A percentile compares a stretch with the other conserved stretches of the same genome.
phyloP scores from a whole-genome alignment of 176 grass and related monocot genomes.

The Eleusine coracana region DNA sequence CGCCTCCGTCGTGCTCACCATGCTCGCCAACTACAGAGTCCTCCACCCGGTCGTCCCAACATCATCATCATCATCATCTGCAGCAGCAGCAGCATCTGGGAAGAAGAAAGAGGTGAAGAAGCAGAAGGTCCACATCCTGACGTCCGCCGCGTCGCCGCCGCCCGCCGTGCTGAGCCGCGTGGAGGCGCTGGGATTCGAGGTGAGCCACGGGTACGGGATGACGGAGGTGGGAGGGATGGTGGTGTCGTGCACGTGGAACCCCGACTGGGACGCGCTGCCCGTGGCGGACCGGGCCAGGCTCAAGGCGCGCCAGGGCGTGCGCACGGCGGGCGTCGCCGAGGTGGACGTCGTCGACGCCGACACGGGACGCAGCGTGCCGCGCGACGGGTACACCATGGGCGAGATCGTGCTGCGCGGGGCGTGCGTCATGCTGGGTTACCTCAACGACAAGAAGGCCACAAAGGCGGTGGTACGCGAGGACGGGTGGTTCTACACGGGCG shows the following conservation, averaged over 20 bases:
- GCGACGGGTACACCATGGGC: conserved; percentile 61
- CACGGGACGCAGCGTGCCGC: conserved; percentile 53
- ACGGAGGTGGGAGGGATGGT: conserved; percentile 58
- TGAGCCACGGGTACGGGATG: conserved; percentile 83
- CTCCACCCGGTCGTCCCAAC: no score
- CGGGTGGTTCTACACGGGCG: conserved; percentile 90
- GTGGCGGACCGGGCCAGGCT: conserved; percentile 65
- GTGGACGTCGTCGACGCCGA: conserved; percentile 56
- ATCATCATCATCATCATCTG: no score
- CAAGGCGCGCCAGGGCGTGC: conserved; percentile 82
- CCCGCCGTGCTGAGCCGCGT: conserved; percentile 59
- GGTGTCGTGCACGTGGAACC: conserved; percentile 81
- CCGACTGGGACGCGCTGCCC: conserved; percentile 59
- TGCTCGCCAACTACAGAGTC: conserved; percentile 90
- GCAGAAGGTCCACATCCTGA: conserved; percentile 61
- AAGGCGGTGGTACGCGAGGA: conserved; percentile 42
- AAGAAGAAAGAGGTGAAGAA: no score
- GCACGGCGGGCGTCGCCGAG: conserved; percentile 43
- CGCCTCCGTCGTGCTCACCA: conserved; percentile 86
- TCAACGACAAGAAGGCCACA: conserved; percentile 51
- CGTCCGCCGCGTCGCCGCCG: conserved; percentile 76
- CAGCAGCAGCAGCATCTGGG: no score
- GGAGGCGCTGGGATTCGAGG: conserved; percentile 66
- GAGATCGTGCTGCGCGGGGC: conserved; percentile 73
- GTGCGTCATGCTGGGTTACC: conserved; percentile 67